Evolutionary conservation across 2,329 filamentous ascomycete species (phyloP).

Genomic region (Talaromyces sp.): DNA sequence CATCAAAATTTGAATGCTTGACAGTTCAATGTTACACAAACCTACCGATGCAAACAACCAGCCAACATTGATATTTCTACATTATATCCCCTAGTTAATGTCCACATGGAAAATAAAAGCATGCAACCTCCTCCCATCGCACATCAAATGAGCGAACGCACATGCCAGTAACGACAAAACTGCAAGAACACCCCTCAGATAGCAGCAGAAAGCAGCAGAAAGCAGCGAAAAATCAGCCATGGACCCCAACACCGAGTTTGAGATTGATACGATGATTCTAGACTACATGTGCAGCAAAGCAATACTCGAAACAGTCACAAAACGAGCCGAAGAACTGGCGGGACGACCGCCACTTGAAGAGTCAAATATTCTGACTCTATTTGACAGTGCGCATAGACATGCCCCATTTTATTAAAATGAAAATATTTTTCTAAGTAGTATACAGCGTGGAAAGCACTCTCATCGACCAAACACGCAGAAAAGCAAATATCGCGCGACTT

Average conservation of each 20-base stretch:
- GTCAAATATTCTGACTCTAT: constrained; percentile 18
- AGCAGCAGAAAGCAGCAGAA: neutral
- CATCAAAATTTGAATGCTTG: too few species aligned
- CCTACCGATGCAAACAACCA: too few species aligned
- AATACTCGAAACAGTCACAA: constrained; percentile 38
- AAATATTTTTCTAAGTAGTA: neutral
- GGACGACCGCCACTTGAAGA: constrained; percentile 13
- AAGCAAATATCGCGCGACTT: constrained; percentile 33
- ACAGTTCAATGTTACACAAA: too few species aligned
- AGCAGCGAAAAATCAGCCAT: neutral
- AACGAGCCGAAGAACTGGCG: constrained; percentile 14
- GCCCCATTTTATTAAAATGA: neutral
- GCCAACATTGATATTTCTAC: neutral
- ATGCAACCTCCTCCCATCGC: neutral
- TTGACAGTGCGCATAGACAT: constrained; percentile 19
- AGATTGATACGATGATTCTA: constrained; percentile 52
- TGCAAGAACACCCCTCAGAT: neutral
- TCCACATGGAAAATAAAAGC: neutral
- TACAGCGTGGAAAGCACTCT: constrained; percentile 39
- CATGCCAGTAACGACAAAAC: neutral
- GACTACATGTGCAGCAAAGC: constrained; percentile 51
- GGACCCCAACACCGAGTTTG: constrained; percentile 33
- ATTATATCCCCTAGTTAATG: neutral
- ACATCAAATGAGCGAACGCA: neutral
- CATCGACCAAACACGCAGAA: constrained; percentile 35